Evolutionary conservation across 2,329 filamentous ascomycete species (phyloP), one percentile per base, ranked within the genome.

Genomic region (Tolypocladium capitatum): DNA sequence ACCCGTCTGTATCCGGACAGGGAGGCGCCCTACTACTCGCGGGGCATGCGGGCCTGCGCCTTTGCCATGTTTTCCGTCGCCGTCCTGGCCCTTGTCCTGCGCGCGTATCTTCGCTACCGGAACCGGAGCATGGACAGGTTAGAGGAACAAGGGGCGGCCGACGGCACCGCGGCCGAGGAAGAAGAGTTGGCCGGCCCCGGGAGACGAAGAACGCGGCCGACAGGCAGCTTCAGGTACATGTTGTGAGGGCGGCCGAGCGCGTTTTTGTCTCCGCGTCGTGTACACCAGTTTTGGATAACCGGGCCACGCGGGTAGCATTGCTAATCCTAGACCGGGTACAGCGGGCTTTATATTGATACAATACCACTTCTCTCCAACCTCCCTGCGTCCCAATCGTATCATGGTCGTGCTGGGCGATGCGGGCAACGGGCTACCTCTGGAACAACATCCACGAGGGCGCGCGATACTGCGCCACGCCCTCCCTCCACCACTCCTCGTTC

Each of bases 21-120:
- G 11, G 76, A 84, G 51, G 74, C 68, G 10, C 81, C 81, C 1
- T 82, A 74, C 59, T 86, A 83, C 57, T 67, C 76, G 3, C 64
- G 56, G 1, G 82, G 83, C 2, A 85, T 85, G 80, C 66, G 65
- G 30, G 67, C 73, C 1, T 86, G 82, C 55, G 77, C 79, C 0
- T 67, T 61, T 10, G 81, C 80, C 49, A 84, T 86, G 81, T 52
- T 74, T 3, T 62, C 67, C 1, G 81, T 85, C 5, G 80, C 77
- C 2, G 49, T 70, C 0, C 57, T 85, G 49, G 79, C 80, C 0
- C 52, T 71, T 31, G 57, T 64, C 10, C 61, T 85, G 62, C 71
- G 81, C 47, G 49, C 68, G n/a, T 69, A 78, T 30, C 58, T 86
- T 33, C 60, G 60, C 42, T 60, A 70, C 46, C 64, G 69, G 58